A percentile compares a stretch with the other conserved stretches of the same genome.
Conservation (phyloP, 78 protist species). For the slime mould (Dictyostelium discoideum) region dicty_2.7 NC_007088.5:6412501-6413000, state of each 20-base stretch:
- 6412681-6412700: conserved; percentile 28
- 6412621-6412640: conserved; percentile 20
- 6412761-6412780: conserved; percentile 44
- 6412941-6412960: conserved; percentile 40
- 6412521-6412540: too few species aligned
- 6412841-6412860: conserved; percentile 55
- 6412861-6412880: conserved; percentile 35
- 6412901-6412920: conserved; percentile 22
- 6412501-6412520: background rate
- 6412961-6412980: conserved; percentile 62
- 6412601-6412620: background rate
- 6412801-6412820: conserved; percentile 45
- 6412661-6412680: conserved; percentile 58
- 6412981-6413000: conserved; percentile 43
- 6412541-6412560: background rate
- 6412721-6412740: background rate
- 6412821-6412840: conserved; percentile 46
- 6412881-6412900: conserved; percentile 24
- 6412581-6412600: background rate
- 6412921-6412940: conserved; percentile 31
- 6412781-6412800: conserved; percentile 66
- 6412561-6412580: background rate
- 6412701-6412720: conserved; percentile 24
- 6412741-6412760: conserved; percentile 57
- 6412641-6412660: conserved; percentile 34